A percentile compares a stretch with the other conserved stretches of the same genome.
These are phyloP conservation scores for Gryganskiella cystojenkinii DNA, from an alignment of 192 early-diverging fungal genomes.

Conservation along the genomic window DNA sequence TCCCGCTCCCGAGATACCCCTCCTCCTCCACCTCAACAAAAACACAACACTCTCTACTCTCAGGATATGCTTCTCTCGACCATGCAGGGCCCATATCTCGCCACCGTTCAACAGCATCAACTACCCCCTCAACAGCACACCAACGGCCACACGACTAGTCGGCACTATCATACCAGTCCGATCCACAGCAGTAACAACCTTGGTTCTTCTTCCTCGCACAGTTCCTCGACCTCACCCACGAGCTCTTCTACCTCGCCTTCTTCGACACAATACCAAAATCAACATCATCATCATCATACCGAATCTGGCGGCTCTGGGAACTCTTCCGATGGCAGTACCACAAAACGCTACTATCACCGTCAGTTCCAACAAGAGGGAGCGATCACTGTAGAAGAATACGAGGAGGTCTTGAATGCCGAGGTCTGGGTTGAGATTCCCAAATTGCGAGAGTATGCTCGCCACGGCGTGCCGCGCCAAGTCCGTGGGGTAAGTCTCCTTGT, in stretches of 20 bases:
- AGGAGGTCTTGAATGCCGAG: constrained; percentile 79
- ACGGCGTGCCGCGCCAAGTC: constrained; percentile 83
- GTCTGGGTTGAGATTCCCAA: constrained; percentile 83
- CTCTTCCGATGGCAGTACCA: too few relatives aligned
- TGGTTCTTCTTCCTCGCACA: constrained; percentile 3
- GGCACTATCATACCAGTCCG: constrained; percentile 2
- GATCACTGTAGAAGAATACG: constrained; percentile 68
- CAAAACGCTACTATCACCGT: not conserved
- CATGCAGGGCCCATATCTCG: too few relatives aligned
- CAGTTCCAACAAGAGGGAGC: constrained; percentile 9
- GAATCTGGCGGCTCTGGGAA: too few relatives aligned
- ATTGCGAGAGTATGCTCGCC: constrained; percentile 74
- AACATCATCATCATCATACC: too few relatives aligned
- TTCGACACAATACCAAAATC: too few relatives aligned
- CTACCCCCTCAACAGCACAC: constrained; percentile 1
- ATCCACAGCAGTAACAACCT: not conserved
- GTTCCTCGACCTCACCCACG: not conserved
- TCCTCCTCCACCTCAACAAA: too few relatives aligned
- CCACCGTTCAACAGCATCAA: constrained; percentile 3
- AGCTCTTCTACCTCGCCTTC: not conserved
- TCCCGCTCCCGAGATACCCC: not conserved
- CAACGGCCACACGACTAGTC: not conserved
- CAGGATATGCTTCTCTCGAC: too few relatives aligned
- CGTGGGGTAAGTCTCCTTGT: constrained; percentile 61
- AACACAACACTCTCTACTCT: too few relatives aligned